Conservation (phyloP, 805 yeast species). For the Groenewaldozyma salmanticensis region DNA sequence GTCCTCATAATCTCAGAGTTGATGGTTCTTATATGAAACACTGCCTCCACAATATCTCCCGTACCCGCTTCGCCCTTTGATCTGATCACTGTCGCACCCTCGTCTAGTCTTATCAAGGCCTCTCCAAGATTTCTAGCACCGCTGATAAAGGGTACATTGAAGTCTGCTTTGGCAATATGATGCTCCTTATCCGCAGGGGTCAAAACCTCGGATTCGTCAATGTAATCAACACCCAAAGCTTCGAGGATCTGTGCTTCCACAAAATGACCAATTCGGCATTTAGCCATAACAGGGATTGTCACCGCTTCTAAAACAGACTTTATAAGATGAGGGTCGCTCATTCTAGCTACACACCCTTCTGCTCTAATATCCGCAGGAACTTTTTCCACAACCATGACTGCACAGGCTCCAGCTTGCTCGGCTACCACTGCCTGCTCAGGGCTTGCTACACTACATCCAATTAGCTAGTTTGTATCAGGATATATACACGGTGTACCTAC, state of each 20-base stretch:
- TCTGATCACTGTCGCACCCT: constrained; percentile 82
- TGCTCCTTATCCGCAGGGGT: constrained; percentile 67
- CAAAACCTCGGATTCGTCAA: constrained; percentile 76
- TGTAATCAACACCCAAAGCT: constrained; percentile 63
- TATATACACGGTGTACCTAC: constrained; percentile 16
- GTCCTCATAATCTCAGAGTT: constrained; percentile 44
- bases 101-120: constrained; percentile 66
- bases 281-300: constrained; percentile 62
- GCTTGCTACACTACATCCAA: constrained; percentile 55
- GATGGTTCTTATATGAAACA: constrained; percentile 59
- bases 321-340: constrained; percentile 80
- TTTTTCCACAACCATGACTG: constrained; percentile 80
- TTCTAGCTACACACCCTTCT: constrained; percentile 73
- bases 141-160: constrained; percentile 71
- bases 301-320: constrained; percentile 57
- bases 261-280: constrained; percentile 72
- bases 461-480: not conserved
- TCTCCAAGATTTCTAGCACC: constrained; percentile 78
- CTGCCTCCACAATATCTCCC: constrained; percentile 78
- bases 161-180: constrained; percentile 53
- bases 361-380: constrained; percentile 82
- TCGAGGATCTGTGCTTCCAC: constrained; percentile 76
- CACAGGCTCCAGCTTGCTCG: constrained; percentile 78
- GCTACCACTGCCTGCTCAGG: constrained; percentile 76
- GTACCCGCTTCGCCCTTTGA: constrained; percentile 89